Conservation (phyloP, 805 yeast genomes). For the Saccharomycopsis schoenii region DNA sequence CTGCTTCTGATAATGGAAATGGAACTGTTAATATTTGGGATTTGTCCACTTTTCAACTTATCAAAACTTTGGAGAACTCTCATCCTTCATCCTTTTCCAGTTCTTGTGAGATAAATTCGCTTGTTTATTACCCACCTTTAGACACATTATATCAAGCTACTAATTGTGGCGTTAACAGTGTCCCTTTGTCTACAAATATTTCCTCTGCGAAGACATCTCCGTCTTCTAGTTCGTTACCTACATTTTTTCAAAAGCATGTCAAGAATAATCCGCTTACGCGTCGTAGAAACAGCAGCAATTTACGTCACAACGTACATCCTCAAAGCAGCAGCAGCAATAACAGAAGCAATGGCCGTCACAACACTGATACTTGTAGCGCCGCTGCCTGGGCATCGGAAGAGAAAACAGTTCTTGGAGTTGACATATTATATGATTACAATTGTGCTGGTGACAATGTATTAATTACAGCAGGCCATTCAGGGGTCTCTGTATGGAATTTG, state of each 20-base stretch:
- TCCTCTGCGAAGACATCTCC: conserved; percentile 43
- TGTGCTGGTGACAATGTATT: conserved; percentile 8
- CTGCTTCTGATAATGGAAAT: conserved; percentile 26
- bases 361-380: conserved; percentile 35
- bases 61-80: conserved; percentile 34
- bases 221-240: conserved; percentile 32
- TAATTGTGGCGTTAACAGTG: conserved; percentile 12
- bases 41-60: conserved; percentile 65
- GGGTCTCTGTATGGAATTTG: conserved; percentile 16
- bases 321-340: conserved; percentile 21
- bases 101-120: conserved; percentile 47
- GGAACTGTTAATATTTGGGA: conserved; percentile 84
- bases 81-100: conserved; percentile 10
- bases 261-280: conserved; percentile 28
- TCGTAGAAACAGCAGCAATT: neutral
- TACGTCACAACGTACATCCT: neutral
- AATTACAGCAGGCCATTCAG: conserved; percentile 16
- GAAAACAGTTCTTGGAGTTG: conserved; percentile 12
- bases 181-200: neutral
- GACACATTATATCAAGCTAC: conserved; percentile 50
- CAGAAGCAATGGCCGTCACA: conserved; percentile 49
- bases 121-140: conserved; percentile 40
- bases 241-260: neutral
- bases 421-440: conserved; percentile 18
- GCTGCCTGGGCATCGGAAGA: conserved; percentile 57